These are phyloP conservation scores for Rhizopogon vesiculosus DNA, from an alignment of 768 basidiomycete genomes.

Conservation along the genomic window DNA sequence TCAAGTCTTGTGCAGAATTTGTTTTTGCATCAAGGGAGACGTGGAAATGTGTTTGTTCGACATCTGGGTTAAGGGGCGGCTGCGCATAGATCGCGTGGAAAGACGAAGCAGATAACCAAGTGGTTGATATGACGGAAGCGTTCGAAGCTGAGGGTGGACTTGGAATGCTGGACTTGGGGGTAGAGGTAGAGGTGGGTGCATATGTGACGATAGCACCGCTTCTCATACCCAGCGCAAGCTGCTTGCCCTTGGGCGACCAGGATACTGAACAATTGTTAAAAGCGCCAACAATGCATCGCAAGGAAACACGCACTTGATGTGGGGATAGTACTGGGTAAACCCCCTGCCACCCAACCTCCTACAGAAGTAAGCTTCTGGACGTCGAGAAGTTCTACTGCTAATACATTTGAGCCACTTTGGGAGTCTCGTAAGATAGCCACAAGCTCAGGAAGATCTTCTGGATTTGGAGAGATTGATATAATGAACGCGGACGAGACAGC, in stretches of 20 bases:
- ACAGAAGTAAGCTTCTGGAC: constrained; percentile 40
- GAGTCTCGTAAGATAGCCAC: constrained; percentile 54
- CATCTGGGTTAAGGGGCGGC: constrained; percentile 33
- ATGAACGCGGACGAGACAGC: constrained; percentile 39
- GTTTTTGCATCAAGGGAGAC: constrained; percentile 38
- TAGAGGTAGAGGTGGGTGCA: constrained; percentile 47
- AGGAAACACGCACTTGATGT: constrained; percentile 47
- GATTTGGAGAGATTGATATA: constrained; percentile 60
- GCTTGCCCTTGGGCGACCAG: constrained; percentile 87
- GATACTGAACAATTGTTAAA: constrained; percentile 44
- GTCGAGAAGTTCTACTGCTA: constrained; percentile 58
- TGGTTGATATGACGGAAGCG: constrained; percentile 44
- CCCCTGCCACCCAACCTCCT: constrained; percentile 52
- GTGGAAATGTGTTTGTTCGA: constrained; percentile 38
- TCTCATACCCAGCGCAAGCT: constrained; percentile 70
- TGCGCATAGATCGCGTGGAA: constrained; percentile 64
- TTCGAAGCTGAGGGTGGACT: constrained; percentile 47
- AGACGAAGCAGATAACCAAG: constrained; percentile 67
- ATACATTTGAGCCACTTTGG: constrained; percentile 26
- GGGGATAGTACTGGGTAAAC: constrained; percentile 46
- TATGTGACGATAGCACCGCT: constrained; percentile 70
- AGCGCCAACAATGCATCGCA: not conserved
- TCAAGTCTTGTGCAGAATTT: constrained; percentile 31
- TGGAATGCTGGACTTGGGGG: constrained; percentile 52
- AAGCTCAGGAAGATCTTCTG: constrained; percentile 51